Conservation (phyloP, 2,329 filamentous ascomycete genomes). For the Lachnellula arida region DNA sequence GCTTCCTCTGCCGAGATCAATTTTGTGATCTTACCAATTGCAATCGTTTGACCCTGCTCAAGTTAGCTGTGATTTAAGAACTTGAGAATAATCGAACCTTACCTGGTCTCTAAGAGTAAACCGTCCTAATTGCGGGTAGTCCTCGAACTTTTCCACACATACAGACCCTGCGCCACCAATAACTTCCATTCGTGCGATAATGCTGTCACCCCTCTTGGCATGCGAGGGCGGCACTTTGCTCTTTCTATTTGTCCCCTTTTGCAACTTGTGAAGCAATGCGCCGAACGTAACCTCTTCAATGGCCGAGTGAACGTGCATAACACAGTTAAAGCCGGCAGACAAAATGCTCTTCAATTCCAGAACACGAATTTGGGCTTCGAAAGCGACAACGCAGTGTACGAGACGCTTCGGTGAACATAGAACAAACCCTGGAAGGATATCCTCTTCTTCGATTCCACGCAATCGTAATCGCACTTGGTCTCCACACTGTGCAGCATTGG, state of each 20-base stretch:
- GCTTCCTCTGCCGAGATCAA: constrained; percentile 49
- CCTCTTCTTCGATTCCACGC: constrained; percentile 94
- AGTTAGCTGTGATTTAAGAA: constrained; percentile 13
- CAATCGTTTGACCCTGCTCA: constrained; percentile 89
- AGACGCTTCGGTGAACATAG: constrained; percentile 91
- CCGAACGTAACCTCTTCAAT: constrained; percentile 96
- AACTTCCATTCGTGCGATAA: constrained; percentile 88
- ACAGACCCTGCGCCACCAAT: constrained; percentile 81
- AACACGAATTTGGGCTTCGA: constrained; percentile 95
- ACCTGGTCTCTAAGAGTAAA: constrained; percentile 89
- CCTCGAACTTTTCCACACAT: constrained; percentile 91
- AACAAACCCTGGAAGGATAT: constrained; percentile 92
- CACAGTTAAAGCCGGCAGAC: constrained; percentile 93
- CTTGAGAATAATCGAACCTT: constrained; percentile 30
- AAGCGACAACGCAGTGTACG: constrained; percentile 82
- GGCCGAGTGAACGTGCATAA: constrained; percentile 93
- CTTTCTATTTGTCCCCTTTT: constrained; percentile 90
- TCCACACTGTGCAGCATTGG: constrained; percentile 75
- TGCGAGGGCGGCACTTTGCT: constrained; percentile 92
- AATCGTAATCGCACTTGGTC: constrained; percentile 92
- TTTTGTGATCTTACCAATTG: constrained; percentile 98
- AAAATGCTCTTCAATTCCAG: constrained; percentile 93
- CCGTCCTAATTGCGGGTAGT: constrained; percentile 89
- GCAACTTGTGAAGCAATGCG: constrained; percentile 83
- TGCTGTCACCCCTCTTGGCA: constrained; percentile 73